A percentile compares a stretch with the other conserved stretches of the same genome.
These are phyloP conservation scores for Penicillium tannophilum DNA, from an alignment of 495 filamentous ascomycete species.

Conservation along the genomic window DNA sequence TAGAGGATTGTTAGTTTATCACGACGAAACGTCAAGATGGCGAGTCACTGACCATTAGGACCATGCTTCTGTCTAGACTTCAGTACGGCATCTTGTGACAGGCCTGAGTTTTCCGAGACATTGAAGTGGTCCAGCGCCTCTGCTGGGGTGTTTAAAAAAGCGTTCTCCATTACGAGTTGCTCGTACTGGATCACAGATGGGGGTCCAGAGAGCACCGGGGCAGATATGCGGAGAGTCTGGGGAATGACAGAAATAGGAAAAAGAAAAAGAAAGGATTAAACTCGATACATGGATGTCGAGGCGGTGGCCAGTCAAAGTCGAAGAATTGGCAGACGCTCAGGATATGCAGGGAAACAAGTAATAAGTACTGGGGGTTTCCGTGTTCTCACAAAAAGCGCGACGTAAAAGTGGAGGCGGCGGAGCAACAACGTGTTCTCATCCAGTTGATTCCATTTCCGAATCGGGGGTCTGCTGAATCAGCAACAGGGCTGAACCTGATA, in stretches of 20 bases:
- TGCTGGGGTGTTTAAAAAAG: constrained; percentile 67
- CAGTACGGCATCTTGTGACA: constrained; percentile 70
- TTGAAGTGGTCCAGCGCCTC: constrained; percentile 73
- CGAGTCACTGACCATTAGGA: constrained; percentile 70
- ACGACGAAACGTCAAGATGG: background rate
- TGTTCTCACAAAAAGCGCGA: constrained; percentile 3
- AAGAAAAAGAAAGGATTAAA: constrained; percentile 16
- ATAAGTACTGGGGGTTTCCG: constrained; percentile 3
- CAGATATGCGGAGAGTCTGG: constrained; percentile 22
- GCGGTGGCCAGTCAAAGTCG: constrained; percentile 12
- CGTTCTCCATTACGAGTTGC: constrained; percentile 68
- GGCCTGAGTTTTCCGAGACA: constrained; percentile 65
- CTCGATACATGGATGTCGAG: constrained; percentile 19
- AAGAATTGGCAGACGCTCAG: constrained; percentile 6
- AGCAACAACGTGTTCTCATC: constrained; percentile 45
- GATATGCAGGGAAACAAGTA: constrained; percentile 14
- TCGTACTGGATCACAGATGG: constrained; percentile 14
- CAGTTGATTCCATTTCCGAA: constrained; percentile 22
- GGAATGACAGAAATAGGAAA: constrained; percentile 18
- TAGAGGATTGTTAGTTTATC: constrained; percentile 36
- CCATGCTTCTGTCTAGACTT: constrained; percentile 69
- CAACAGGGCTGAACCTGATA: constrained; percentile 5
- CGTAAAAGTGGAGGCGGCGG: constrained; percentile 22
- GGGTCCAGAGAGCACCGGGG: constrained; percentile 8
- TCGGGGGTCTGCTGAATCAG: constrained; percentile 23